Evolutionary conservation across 441 rosid genomes (phyloP), one percentile per base, ranked within the genome.

Genomic region (Macaranga tanarius): DNA sequence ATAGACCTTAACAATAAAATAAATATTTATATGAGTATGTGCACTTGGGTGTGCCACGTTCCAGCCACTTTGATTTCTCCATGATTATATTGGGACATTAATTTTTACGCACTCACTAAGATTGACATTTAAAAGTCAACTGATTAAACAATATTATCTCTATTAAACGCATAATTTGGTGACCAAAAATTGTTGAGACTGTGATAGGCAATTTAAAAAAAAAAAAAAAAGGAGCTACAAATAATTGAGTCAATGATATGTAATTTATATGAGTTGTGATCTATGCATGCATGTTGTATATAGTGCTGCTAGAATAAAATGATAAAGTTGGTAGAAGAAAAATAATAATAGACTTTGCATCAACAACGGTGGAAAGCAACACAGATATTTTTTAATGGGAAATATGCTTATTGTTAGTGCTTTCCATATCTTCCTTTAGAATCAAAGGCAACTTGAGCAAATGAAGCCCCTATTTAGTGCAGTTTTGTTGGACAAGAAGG

Each of bases 61-160:
- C n/a, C 45, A 64, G 12, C 23, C 59, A 57, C 10, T 23, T 42
- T 58, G 44, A 58, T 64, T 57, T 63, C 15, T 58, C 40, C 2
- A 56, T 23, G n/a, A 68, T 67, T 60, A 50, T 61, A 11, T 23
- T 51, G 1, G 45, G 50, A 2, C 13, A 64, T 25, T 47, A 20
- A 22, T 62, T 7, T 16, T 31, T 45, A 12, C n/a, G 8, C 69
- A 10, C 4, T 57, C 69, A 10, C 1, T 57, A 62, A 23, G 66
- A 59, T 76, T 76, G 75, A 65, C 75, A 65, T 59, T 65, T 7
- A 6, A 34, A 1, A 26, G 75, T 76, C 79, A 71, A 71, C 74
- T 31, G 38, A 13, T n/a, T 75, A 52, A 68, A 52, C 52, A 40
- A 25, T 61, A 40, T 34, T 26, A 40, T 65, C 63, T 3, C 12